These are phyloP conservation scores for Austroboletus festivus DNA, from an alignment of 768 basidiomycete genomes.

Conservation along the genomic window DNA sequence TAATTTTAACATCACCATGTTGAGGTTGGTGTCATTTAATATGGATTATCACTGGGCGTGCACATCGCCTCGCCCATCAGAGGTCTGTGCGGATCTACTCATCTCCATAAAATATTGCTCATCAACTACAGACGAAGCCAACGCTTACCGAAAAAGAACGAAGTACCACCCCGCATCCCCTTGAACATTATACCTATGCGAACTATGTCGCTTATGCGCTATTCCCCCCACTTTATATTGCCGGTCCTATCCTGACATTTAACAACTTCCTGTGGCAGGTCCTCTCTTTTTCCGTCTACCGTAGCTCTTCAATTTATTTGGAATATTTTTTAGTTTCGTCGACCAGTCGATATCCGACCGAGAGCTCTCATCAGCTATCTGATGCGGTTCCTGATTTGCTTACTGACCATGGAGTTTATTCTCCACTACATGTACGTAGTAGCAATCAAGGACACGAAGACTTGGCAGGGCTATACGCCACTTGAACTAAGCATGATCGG, in stretches of 20 bases:
- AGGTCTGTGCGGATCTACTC: constrained; percentile 36
- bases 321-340: constrained; percentile 49
- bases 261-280: constrained; percentile 97
- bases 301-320: neutral
- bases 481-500: constrained; percentile 88
- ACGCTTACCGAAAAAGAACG: constrained; percentile 59
- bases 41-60: constrained; percentile 92
- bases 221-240: constrained; percentile 93
- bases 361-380: constrained; percentile 52
- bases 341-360: constrained; percentile 46
- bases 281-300: constrained; percentile 14
- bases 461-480: constrained; percentile 77
- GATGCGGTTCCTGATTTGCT: constrained; percentile 63
- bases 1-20: constrained; percentile 93
- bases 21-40: constrained; percentile 88
- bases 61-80: constrained; percentile 33
- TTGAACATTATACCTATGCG: constrained; percentile 57
- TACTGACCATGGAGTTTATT: constrained; percentile 86
- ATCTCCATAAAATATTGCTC: constrained; percentile 1
- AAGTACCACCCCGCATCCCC: constrained; percentile 49
- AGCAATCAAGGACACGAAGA: constrained; percentile 86
- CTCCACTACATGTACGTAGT: constrained; percentile 96
- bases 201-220: constrained; percentile 84
- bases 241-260: constrained; percentile 94
- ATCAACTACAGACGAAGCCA: constrained; percentile 25